Base-by-base conservation (phyloP, 345 rosid genomes). In the Gossypium herbaceum region DNA sequence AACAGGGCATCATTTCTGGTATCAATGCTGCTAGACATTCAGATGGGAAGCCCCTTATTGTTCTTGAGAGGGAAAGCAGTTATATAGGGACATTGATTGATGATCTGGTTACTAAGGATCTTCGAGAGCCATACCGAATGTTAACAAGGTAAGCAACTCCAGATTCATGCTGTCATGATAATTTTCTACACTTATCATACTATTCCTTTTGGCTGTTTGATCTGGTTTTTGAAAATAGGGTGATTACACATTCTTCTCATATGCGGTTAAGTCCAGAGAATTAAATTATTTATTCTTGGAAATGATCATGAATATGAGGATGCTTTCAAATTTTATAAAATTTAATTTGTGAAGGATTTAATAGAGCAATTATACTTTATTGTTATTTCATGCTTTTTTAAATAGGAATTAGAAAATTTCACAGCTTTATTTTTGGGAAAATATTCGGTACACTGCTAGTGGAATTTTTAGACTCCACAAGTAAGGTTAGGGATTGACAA, bases 11-110 rank as follows among this genome's bases (percentile, higher is more conserved):
- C 77, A 77, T 94, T 69, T 92, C 98, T 62, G 98, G 98, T 72
- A 91, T 92, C 64, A 94, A 92, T 81, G 98, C 97, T 79, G 97
- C 98, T 74, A 94, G 96, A 76, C 89, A 90, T 80, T 82, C 97
- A 34, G 91, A 88, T 59, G 90, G 92, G 77, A 92, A 91, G 84
- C 76, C 92, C 34, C 90, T 89, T 50, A 67, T 94, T 82, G 94
- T 92, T 82, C 98, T 94, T 68, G 98, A 94, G 89, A 87, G 98
- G 77, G 98, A 94, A 85, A 94, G 98, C 83, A 94, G 98, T 79
- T 94, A 88, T 76, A 81, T 91, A 39, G 98, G 98, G 47, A 94
- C 98, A 11, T 79, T 94, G 83, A 91, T 94, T 79, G 97, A 94
- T 64, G 98, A 94, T 83, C 88, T 94, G 73, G 90, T 92, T 78